Conservation (phyloP, 495 filamentous ascomycete species). For the Hypoxylon lenormandii region DNA sequence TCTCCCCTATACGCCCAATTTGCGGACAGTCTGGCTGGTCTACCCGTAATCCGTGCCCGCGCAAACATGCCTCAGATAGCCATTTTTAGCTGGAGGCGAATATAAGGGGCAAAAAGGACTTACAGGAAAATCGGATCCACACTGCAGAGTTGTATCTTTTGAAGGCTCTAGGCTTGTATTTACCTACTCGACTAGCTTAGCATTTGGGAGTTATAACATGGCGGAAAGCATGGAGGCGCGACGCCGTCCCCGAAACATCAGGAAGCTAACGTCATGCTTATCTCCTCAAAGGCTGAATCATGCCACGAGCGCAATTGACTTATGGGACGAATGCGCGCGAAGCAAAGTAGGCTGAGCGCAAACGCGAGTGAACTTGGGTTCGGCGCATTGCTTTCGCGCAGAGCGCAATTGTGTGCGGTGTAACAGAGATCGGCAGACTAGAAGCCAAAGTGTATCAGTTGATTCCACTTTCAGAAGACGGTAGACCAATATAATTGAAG, state of each 20-base stretch:
- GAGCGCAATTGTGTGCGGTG: background rate
- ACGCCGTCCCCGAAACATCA: background rate
- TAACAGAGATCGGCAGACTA: background rate
- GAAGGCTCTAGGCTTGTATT: background rate
- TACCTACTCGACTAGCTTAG: background rate
- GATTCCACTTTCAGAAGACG: background rate
- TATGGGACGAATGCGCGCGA: too few relatives aligned
- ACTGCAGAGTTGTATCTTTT: background rate
- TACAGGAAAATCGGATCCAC: background rate
- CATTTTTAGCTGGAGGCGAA: too few relatives aligned
- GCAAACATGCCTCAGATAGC: too few relatives aligned
- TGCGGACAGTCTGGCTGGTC: too few relatives aligned
- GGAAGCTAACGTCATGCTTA: background rate
- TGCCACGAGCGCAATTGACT: too few relatives aligned
- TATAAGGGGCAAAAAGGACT: background rate
- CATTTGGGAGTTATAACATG: slow-evolving; percentile 2
- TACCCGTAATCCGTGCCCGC: too few relatives aligned
- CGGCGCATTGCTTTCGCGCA: background rate
- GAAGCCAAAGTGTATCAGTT: background rate
- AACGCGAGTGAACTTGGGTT: background rate
- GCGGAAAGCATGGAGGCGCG: background rate
- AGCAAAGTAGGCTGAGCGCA: background rate
- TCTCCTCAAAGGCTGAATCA: background rate
- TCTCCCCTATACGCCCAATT: too few relatives aligned
- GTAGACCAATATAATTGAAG: too few relatives aligned